phyloP scores from a whole-genome alignment of 2,329 filamentous ascomycete genomes.

The Dactylella cylindrospora region DNA sequence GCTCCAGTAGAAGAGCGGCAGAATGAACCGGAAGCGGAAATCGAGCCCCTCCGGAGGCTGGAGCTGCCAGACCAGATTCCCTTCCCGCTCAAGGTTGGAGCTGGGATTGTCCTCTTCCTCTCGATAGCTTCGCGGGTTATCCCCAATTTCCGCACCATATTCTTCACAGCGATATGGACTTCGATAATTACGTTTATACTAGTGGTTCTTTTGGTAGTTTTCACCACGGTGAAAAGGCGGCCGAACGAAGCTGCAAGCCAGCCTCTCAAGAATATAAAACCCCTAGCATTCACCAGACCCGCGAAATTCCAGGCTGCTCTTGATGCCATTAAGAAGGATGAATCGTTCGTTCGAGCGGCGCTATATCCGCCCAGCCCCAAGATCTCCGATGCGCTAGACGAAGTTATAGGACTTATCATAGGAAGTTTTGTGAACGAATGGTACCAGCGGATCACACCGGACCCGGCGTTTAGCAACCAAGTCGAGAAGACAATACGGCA shows the following conservation, averaged over 20 bases:
- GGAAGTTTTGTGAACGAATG: conserved; percentile 85
- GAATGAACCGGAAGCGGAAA: conserved; percentile 6
- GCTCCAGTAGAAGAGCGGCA: conserved; percentile 6
- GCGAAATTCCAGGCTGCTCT: conserved; percentile 44
- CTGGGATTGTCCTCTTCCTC: conserved; percentile 39
- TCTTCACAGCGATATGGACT: conserved; percentile 42
- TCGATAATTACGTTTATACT: conserved; percentile 34
- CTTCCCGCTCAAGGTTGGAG: conserved; percentile 35
- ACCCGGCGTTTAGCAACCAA: conserved; percentile 77
- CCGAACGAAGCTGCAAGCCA: conserved; percentile 35
- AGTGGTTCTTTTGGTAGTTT: conserved; percentile 6
- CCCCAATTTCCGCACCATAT: conserved; percentile 41
- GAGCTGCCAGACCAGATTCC: conserved; percentile 39
- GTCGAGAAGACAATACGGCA: conserved; percentile 77
- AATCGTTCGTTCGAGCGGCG: conserved; percentile 52
- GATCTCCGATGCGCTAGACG: conserved; percentile 78
- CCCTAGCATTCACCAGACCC: conserved; percentile 45
- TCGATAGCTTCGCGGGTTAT: conserved; percentile 38
- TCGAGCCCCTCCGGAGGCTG: conserved; percentile 18
- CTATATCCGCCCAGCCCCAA: conserved; percentile 75
- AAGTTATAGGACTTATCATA: conserved; percentile 72
- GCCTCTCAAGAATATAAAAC: conserved; percentile 46
- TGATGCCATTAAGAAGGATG: conserved; percentile 42
- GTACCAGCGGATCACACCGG: conserved; percentile 83
- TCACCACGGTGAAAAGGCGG: conserved; percentile 21